Evolutionary conservation across 371 early-diverging fungal species (phyloP), one percentile per base, ranked within the genome.

Genomic region (Ordospora pajunii): DNA sequence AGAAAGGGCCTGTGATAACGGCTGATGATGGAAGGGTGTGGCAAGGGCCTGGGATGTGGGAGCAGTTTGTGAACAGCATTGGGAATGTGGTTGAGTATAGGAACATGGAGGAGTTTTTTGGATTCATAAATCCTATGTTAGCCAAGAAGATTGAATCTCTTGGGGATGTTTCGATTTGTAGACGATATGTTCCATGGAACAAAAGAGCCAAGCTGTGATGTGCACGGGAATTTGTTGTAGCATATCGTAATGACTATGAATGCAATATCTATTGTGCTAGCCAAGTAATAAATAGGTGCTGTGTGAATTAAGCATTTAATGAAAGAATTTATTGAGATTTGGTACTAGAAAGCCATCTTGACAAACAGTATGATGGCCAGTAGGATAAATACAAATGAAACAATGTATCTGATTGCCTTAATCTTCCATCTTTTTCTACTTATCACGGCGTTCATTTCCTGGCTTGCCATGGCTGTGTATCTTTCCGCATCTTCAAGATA

Each of bases 91-190:
- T 42, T 23, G 78, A 77, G 32, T 72, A 64, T 45, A 66, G 53
- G 27, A 71, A 14, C 45, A 17, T 78, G 37, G 82, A 78, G 43
- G 65, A 58, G 11, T 82, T 82, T 62, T 82, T 82, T 71, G 82
- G 82, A 25, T 44, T 82, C 3, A 67, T 52, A 40, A 70, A 78
- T 50, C 68, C 75, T 51, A 49, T 73, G 10, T 32, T 76, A 9
- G 74, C 69, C 54, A 76, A 66, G 23, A 48, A 70, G 43, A 72
- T 81, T 25, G 81, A 81, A 45, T 71, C 71, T 54, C 62, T 80
- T 45, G 80, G 80, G 45, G 80, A 80, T 53, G 71, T 80, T 21
- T 77, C 77, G 40, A 2, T 53, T 2, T 77, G 68, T 48, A 45
- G 53, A 48, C 63, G 69, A n/a, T 80, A 80, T 53, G 25, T 80